Conservation (phyloP, 306 rosid species). For the Cucumis cinereus region DNA sequence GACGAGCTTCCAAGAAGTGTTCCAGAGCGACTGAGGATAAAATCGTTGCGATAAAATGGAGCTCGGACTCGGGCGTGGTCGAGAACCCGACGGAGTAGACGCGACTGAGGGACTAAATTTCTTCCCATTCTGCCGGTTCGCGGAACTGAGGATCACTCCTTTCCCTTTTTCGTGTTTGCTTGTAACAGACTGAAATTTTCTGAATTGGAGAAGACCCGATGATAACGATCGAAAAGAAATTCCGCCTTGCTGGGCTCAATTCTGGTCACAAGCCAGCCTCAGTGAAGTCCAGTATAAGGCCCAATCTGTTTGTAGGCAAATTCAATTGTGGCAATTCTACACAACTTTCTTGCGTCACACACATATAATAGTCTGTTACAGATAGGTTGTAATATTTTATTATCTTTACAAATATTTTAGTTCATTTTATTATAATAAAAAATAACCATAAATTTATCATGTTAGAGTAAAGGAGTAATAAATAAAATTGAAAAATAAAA, state of each 20-base stretch:
- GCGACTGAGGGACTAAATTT: constrained; percentile 16
- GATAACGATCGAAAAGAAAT: not conserved
- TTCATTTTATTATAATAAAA: too few relatives aligned
- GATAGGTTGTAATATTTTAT: too few relatives aligned
- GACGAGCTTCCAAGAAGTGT: not conserved
- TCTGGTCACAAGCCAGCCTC: not conserved
- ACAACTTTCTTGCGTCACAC: too few relatives aligned
- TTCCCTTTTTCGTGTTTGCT: not conserved
- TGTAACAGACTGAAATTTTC: not conserved
- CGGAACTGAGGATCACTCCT: not conserved
- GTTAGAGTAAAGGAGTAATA: too few relatives aligned
- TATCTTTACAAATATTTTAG: too few relatives aligned
- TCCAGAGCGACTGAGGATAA: not conserved
- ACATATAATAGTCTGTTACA: too few relatives aligned
- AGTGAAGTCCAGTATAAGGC: not conserved
- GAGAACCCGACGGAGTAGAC: constrained; percentile 10
- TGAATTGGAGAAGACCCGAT: too few relatives aligned
- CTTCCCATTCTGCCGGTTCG: constrained; percentile 15
- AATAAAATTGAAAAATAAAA: too few relatives aligned
- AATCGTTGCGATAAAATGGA: constrained; percentile 3
- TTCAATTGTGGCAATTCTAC: too few relatives aligned
- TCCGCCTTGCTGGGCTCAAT: not conserved
- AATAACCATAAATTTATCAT: too few relatives aligned
- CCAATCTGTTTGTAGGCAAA: not conserved
- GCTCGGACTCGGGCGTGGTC: constrained; percentile 6